Evolutionary conservation across 208 protist species (phyloP), one percentile per base, ranked within the genome.

Genomic region (Acanthamoeba lenticulata): DNA sequence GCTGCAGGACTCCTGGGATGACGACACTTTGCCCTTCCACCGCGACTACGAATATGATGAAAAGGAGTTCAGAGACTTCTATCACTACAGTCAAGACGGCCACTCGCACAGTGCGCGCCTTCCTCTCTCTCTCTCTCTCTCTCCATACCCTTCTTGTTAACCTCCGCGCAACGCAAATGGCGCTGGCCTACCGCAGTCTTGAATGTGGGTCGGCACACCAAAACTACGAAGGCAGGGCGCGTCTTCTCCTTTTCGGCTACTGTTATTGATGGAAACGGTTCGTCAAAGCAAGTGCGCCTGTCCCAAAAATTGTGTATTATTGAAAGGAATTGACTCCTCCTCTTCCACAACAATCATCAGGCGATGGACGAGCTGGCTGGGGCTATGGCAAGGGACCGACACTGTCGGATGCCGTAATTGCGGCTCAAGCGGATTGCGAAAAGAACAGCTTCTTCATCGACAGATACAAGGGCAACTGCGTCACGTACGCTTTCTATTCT

Each of bases 391-490:
- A 90, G 55, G 83, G 83, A 5, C 55, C 83, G 0, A 90, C 52
- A 6, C 83, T 69, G 11, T 69, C 45, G 21, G 83, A 90, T 42
- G 83, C 83, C 52, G 52, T 90, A 34, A 13, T 69, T n/a, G 52
- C 52, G 21, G 83, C 83, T 15, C 45, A 69, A 32, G 45, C 62
- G 83, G 83, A 90, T 29, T 60, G 45, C 17, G 52, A 90, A 57
- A 90, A 24, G 49, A 90, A 90, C 83, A 60, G 45, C 52, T 69
- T 90, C 83, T 69, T 27, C 29, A 90, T 90, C 34, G 83, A 90
- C 52, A 90, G 83, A 69, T 90, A 90, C 36, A 60, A 90, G 24
- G 83, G 83, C 52, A 13, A 69, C 2, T 60, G 52, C 52, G 19
- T 90, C 15, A 69, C 49, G 55, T 60, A 90, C 29, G 45, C 6